A percentile compares a stretch with the other conserved stretches of the same genome.
These are phyloP conservation scores for Haematococcus lacustris DNA, from an alignment of 139 green algal genomes.

Conservation along the genomic window DNA sequence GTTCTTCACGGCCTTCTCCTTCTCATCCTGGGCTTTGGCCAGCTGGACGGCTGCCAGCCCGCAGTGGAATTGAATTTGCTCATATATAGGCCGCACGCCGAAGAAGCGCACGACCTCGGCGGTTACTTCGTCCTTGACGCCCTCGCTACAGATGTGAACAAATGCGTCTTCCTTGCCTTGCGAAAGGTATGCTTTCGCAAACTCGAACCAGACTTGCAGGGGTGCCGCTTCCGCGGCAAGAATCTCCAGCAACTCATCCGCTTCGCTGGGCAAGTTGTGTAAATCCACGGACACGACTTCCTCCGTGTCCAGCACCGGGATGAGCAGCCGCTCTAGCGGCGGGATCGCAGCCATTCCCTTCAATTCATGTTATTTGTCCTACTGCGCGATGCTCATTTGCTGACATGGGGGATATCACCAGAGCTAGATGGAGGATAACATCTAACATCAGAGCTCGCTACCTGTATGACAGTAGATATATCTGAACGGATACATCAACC, in stretches of 20 bases:
- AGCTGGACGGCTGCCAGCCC: conserved; percentile 55
- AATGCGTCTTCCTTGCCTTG: conserved; percentile 31
- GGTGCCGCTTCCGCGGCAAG: conserved; percentile 60
- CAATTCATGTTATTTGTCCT: too few species aligned
- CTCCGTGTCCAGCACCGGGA: neutral
- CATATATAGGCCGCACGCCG: conserved; percentile 34
- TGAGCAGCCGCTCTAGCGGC: neutral
- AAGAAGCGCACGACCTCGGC: conserved; percentile 33
- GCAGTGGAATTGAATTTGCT: conserved; percentile 70
- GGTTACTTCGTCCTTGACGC: conserved; percentile 12
- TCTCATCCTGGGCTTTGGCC: conserved; percentile 24
- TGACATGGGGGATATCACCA: too few species aligned
- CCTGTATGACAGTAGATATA: too few species aligned
- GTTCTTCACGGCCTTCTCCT: conserved; percentile 14
- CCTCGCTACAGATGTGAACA: conserved; percentile 23
- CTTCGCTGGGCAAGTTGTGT: conserved; percentile 40
- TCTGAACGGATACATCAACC: too few species aligned
- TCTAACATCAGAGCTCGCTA: too few species aligned
- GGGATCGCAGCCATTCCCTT: too few species aligned
- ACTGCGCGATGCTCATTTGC: too few species aligned
- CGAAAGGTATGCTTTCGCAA: conserved; percentile 59
- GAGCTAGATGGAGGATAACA: too few species aligned
- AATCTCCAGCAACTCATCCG: conserved; percentile 59
- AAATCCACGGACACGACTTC: neutral
- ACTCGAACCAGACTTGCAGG: conserved; percentile 61